phyloP scores from a whole-genome alignment of 2,329 filamentous ascomycete species.

The Claviceps capensis region DNA sequence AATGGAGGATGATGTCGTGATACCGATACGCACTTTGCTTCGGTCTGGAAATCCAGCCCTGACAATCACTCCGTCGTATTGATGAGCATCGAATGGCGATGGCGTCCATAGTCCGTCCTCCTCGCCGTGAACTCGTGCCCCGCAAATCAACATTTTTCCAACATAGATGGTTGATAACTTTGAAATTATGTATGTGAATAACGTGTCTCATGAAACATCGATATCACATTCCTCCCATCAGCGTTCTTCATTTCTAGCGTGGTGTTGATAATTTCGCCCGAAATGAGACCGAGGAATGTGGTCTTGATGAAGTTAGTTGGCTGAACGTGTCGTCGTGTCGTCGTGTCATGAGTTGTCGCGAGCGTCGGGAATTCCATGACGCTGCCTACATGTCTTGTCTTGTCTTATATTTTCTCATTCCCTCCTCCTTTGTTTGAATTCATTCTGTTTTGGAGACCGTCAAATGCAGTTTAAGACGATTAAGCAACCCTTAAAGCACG shows the following conservation, averaged over 20 bases:
- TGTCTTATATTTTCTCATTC: neutral
- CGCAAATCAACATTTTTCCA: neutral
- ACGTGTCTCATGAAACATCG: neutral
- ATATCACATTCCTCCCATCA: neutral
- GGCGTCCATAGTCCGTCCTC: neutral
- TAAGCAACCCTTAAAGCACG: neutral
- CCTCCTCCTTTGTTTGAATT: neutral
- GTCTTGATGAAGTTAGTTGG: neutral
- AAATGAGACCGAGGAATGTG: neutral
- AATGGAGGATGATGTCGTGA: no score
- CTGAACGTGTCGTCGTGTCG: neutral
- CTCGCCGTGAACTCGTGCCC: neutral
- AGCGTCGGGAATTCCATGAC: neutral
- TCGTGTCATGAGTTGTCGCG: neutral
- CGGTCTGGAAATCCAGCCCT: no score
- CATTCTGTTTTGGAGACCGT: neutral
- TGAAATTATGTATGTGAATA: no score
- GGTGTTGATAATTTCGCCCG: neutral
- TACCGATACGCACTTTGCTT: no score
- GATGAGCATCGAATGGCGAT: neutral
- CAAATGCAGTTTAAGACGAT: no score
- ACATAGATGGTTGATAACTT: no score
- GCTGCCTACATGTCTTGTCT: neutral
- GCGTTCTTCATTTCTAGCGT: neutral
- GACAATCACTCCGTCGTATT: neutral